Conservation (phyloP, 1,284 basidiomycete species). For the Vanrija humicola region DNA sequence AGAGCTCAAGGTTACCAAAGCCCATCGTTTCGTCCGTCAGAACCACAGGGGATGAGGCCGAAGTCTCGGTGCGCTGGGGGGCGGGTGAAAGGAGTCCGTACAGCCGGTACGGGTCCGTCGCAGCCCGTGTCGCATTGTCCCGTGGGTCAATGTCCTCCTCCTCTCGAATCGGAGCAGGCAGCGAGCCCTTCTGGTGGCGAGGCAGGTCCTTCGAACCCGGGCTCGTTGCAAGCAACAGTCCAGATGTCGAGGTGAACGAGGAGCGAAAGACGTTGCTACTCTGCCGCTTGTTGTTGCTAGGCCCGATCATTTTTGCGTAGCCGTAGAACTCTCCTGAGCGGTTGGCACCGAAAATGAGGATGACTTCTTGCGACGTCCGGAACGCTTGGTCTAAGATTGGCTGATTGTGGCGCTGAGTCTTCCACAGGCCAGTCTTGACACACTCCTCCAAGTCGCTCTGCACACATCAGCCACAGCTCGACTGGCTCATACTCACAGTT, state of each 20-base stretch:
- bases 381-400: constrained; percentile 82
- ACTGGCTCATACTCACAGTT: constrained; percentile 54
- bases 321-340: constrained; percentile 76
- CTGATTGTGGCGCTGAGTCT: constrained; percentile 92
- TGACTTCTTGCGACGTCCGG: constrained; percentile 78
- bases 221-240: too few species aligned
- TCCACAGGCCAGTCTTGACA: constrained; percentile 78
- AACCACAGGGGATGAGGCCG: too few species aligned
- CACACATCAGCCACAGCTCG: constrained; percentile 9
- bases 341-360: constrained; percentile 86
- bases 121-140: constrained; percentile 11
- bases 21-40: too few species aligned
- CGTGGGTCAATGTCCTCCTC: constrained; percentile 14
- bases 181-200: not conserved
- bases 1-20: too few species aligned
- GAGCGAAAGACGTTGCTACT: constrained; percentile 27
- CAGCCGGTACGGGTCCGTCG: constrained; percentile 10
- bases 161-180: constrained; percentile 25
- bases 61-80: too few species aligned
- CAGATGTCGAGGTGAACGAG: constrained; percentile 9
- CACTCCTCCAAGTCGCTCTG: constrained; percentile 80
- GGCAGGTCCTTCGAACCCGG: too few species aligned
- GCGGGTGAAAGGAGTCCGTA: too few species aligned
- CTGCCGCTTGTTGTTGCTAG: constrained; percentile 23
- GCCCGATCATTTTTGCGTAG: constrained; percentile 61